Evolutionary conservation across 495 filamentous ascomycete genomes (phyloP), one percentile per base, ranked within the genome.

Genomic region (Rhypophila decipiens): DNA sequence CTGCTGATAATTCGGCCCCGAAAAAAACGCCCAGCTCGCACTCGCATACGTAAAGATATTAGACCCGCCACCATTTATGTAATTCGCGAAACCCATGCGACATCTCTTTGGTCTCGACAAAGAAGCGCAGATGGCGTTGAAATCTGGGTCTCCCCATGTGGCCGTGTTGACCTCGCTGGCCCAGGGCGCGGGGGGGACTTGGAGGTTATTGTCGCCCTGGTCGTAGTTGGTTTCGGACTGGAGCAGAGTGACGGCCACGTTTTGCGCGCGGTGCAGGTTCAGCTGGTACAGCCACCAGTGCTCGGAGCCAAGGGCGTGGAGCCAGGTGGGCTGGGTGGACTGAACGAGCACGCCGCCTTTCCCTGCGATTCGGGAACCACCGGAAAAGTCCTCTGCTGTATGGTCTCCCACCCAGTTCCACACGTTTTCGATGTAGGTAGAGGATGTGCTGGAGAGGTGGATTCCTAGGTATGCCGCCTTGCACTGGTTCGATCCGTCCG

Each of bases 181-280:
- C 69, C 73, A 73, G 72, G 83, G 46, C 51, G 70, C 42, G 72
- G 72, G 31, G 71, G 74, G 54, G 4, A 48, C 12, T 38, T 47
- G 42, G 5, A 12, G 74, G 56, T 77, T 76, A 21, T 90, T 85
- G 65, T 94, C 90, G 38, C 79, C 75, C 68, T 93, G 88, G 71
- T 85, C 88, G 69, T 95, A 95, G 41, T 90, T 87, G 1, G 90
- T 95, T 63, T 96, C 90, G 21, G 84, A 81, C 60, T 96, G 90
- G 39, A 95, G 87, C 52, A 88, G 59, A 8, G 75, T 79, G 68
- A 93, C 83, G 59, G 87, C 83, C 31, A 95, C 75, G 57, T 90
- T 86, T 42, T 80, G 66, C 0, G 90, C 86, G 46, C 78, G 79
- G 31, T 76, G 64, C 43, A 90, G 62, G 45, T 89, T 83, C 58